Base-by-base conservation (phyloP, 106 monocot species). In the Xerophyta viscosa region DNA sequence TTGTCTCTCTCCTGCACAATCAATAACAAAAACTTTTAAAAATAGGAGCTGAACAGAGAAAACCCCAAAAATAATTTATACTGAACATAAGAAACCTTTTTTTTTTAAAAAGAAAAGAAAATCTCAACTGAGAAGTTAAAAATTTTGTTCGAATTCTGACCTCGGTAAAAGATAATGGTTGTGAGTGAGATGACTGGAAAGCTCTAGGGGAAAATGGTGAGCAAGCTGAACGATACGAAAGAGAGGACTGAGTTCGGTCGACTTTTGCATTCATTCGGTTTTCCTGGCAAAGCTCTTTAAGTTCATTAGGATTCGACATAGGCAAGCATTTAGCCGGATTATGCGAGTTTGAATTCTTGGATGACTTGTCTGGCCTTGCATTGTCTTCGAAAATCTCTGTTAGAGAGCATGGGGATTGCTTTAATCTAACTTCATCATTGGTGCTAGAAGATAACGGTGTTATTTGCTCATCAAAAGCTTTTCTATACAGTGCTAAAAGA, bases 111-210 rank as follows among this genome's bases (percentile, higher is more conserved):
- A 3, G 15, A 39, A 39, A 39, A 2, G 10, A 12, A 39, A 39
- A 12, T 15, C 15, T 54, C 4, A 62, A 49, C 6, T 6, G 20
- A 25, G 50, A 28, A 37, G 48, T 1, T 37, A 15, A 24, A 39
- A 39, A 39, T 10, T 39, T 39, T 12, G 39, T 2, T 39, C 2
- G 15, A 15, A 39, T 10, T 15, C 17, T 62, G 78, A 85, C 94
- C 72, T 81, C 81, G 9, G 76, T 61, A 44, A 63, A 82, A 36
- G 72, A 81, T 29, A 88, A 73, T 46, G 88, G 88, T 64, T 94
- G 88, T 29, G 93, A 94, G 54, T 94, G 72, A 43, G 62, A 84
- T 15, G 75, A 58, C 11, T 68, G 64, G 44, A 94, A 56, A 41
- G 78, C 81, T 62, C 77, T 78, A 11, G 78, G 83, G 73, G 18